Evolutionary conservation across 2,329 filamentous ascomycete genomes (phyloP).

Genomic region (Penicillium sp.): DNA sequence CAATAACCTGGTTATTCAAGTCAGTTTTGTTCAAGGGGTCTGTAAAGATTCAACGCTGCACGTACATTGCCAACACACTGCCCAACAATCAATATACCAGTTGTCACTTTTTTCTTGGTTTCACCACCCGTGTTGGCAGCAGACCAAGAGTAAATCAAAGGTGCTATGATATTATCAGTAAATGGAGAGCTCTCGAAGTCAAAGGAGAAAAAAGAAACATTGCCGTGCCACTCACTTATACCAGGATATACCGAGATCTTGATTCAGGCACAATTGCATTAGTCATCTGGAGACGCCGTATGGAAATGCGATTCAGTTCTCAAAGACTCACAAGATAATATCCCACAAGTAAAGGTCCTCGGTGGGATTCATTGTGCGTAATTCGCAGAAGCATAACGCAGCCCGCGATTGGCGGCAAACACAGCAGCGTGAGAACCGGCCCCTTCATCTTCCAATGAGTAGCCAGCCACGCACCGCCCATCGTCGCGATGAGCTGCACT

Average conservation of each 20-base stretch:
- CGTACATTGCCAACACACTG: conserved; percentile 57
- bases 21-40: neutral
- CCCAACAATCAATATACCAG: conserved; percentile 59
- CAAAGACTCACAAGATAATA: conserved; percentile 45
- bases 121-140: conserved; percentile 58
- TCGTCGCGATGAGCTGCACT: conserved; percentile 55
- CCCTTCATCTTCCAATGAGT: conserved; percentile 52
- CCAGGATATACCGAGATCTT: conserved; percentile 55
- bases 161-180: conserved; percentile 36
- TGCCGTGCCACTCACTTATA: conserved; percentile 38
- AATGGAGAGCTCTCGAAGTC: conserved; percentile 5
- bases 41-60: neutral
- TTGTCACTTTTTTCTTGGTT: conserved; percentile 63
- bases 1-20: conserved; percentile 44
- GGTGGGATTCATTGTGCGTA: conserved; percentile 42
- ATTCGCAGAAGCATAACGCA: conserved; percentile 50
- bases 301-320: neutral
- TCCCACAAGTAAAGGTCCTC: conserved; percentile 49
- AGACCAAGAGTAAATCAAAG: conserved; percentile 66
- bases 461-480: conserved; percentile 53
- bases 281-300: neutral
- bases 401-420: conserved; percentile 53
- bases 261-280: conserved; percentile 1
- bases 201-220: too few relatives aligned
- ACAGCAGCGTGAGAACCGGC: conserved; percentile 49